Evolutionary conservation across 2,329 filamentous ascomycete species (phyloP).

Genomic region (Neopestalotiopsis sp.): DNA sequence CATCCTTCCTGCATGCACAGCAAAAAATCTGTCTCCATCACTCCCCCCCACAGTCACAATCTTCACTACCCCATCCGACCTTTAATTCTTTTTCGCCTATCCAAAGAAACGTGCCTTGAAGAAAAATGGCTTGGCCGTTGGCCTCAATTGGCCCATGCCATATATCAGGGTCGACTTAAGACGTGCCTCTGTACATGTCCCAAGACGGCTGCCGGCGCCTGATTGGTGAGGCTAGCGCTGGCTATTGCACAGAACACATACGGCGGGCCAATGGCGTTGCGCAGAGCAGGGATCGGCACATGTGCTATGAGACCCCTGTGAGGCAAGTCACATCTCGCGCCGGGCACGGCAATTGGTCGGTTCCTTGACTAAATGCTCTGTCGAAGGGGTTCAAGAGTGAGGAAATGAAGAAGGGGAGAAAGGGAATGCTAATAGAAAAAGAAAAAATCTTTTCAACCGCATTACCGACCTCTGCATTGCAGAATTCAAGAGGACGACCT

Average conservation of each 20-base stretch:
- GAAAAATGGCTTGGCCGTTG: not conserved
- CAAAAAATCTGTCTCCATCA: not conserved
- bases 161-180: conserved; percentile 1
- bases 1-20: conserved; percentile 1
- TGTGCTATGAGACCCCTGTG: conserved; percentile 3
- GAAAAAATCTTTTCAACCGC: no score
- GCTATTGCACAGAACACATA: not conserved
- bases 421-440: no score
- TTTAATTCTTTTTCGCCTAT: no score
- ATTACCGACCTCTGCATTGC: no score
- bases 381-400: not conserved
- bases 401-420: no score
- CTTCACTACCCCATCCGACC: not conserved
- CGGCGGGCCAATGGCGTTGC: not conserved
- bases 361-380: not conserved
- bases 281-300: conserved; percentile 3
- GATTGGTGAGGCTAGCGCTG: conserved; percentile 13
- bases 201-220: not conserved
- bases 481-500: not conserved
- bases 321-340: conserved; percentile 13
- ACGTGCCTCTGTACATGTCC: not conserved
- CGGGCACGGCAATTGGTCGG: not conserved
- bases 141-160: conserved; percentile 3
- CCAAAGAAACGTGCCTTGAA: not conserved
- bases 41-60: not conserved